Evolutionary conservation across 768 basidiomycete species (phyloP).

Genomic region (Multifurca ochricompacta): DNA sequence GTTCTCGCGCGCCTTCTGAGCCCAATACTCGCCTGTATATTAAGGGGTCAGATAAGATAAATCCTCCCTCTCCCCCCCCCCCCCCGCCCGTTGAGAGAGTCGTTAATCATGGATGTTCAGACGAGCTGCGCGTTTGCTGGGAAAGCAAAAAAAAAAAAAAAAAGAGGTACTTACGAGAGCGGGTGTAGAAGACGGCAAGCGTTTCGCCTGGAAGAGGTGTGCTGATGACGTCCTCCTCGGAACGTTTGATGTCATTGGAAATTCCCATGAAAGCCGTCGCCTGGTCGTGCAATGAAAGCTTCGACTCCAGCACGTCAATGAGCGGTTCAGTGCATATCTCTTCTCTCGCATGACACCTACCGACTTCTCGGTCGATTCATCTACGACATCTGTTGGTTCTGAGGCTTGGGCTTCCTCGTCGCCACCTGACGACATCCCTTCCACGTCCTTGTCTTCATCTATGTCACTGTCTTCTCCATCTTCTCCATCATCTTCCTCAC

Average conservation of each 20-base stretch:
- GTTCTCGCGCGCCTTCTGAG: conserved; percentile 53
- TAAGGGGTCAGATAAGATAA: not conserved
- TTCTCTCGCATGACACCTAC: conserved; percentile 14
- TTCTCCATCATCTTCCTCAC: conserved; percentile 51
- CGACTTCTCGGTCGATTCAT: conserved; percentile 23
- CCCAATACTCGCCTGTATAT: conserved; percentile 68
- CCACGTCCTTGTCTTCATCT: conserved; percentile 31
- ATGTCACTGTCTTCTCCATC: conserved; percentile 41
- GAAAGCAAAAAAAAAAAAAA: not conserved
- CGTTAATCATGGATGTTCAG: not conserved
- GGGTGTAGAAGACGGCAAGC: conserved; percentile 73
- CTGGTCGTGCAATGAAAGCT: conserved; percentile 34
- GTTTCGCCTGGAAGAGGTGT: conserved; percentile 84
- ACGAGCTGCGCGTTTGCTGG: not conserved
- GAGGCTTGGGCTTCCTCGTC: conserved; percentile 25
- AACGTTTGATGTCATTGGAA: conserved; percentile 46
- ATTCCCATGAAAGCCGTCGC: conserved; percentile 58
- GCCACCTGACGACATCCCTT: conserved; percentile 26
- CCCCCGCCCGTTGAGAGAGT: not conserved
- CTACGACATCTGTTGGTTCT: conserved; percentile 22
- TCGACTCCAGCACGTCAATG: conserved; percentile 13
- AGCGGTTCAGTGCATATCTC: not conserved
- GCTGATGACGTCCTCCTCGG: conserved; percentile 63
- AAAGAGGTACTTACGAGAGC: conserved; percentile 62
- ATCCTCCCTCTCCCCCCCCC: too few relatives aligned